Percentiles rank a stretch among this genome's conserved stretches.
Evolutionary conservation across 495 filamentous ascomycete species (phyloP).

Genomic region (Neurospora cerealis): DNA sequence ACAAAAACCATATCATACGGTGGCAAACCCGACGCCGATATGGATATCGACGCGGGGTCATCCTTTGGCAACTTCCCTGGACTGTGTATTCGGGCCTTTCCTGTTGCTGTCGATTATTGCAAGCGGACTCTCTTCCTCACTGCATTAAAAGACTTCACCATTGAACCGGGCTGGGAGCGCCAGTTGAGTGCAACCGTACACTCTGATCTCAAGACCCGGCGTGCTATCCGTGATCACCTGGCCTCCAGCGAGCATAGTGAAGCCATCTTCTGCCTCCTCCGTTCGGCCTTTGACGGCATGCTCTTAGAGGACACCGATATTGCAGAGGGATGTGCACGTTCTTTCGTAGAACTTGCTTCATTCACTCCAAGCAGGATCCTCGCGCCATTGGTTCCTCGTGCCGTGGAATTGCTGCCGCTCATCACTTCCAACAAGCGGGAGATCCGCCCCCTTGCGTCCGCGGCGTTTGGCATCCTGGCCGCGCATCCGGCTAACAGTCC

Average conservation of each 20-base stretch:
- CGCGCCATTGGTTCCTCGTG: constrained; percentile 35
- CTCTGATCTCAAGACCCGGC: constrained; percentile 51
- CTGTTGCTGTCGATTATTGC: constrained; percentile 58
- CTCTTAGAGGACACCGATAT: constrained; percentile 35
- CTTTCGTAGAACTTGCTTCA: constrained; percentile 59
- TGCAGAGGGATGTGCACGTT: constrained; percentile 44
- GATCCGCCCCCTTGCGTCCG: constrained; percentile 51
- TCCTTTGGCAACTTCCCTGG: constrained; percentile 34
- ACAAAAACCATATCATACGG: constrained; percentile 18
- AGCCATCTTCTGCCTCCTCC: constrained; percentile 33
- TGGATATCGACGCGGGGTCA: constrained; percentile 25
- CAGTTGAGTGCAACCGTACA: constrained; percentile 61
- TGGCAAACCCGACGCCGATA: not conserved
- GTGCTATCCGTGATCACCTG: constrained; percentile 43
- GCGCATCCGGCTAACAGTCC: constrained; percentile 45
- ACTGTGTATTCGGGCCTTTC: constrained; percentile 42
- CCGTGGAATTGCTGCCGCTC: constrained; percentile 42
- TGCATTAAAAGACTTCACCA: constrained; percentile 50
- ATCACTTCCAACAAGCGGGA: constrained; percentile 60
- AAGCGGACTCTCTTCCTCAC: constrained; percentile 64
- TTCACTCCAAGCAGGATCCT: constrained; percentile 46
- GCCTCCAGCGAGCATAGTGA: constrained; percentile 14
- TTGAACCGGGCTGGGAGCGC: constrained; percentile 79
- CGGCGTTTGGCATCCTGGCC: constrained; percentile 68
- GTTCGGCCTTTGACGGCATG: constrained; percentile 50